These are phyloP conservation scores for Crithidia expoeki DNA, from an alignment of 208 protist genomes.

Conservation along the genomic window DNA sequence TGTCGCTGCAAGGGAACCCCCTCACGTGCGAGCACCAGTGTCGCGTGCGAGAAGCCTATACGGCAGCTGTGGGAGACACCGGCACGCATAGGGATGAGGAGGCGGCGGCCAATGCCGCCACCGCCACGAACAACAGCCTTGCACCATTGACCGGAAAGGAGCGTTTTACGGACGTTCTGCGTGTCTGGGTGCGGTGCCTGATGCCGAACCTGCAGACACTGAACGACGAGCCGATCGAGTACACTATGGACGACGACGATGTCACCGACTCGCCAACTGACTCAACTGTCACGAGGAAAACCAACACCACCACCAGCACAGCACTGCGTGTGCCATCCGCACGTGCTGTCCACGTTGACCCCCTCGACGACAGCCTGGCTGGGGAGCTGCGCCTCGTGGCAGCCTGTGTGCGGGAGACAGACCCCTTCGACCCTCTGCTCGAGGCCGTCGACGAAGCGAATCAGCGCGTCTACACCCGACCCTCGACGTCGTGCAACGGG, in stretches of 20 bases:
- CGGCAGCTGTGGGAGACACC: not conserved
- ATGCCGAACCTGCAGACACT: constrained; percentile 62
- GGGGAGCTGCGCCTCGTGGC: constrained; percentile 81
- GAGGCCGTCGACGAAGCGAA: constrained; percentile 51
- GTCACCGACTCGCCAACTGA: not conserved
- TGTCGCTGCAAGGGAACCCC: constrained; percentile 79
- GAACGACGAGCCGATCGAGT: constrained; percentile 28
- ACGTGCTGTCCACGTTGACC: constrained; percentile 51
- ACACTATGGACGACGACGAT: constrained; percentile 1
- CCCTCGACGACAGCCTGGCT: constrained; percentile 52
- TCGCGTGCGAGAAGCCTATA: constrained; percentile 26
- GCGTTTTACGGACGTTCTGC: constrained; percentile 31
- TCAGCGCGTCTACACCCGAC: constrained; percentile 53
- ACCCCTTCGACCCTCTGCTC: constrained; percentile 55
- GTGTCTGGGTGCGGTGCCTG: constrained; percentile 48
- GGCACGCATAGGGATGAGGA: constrained; percentile 4
- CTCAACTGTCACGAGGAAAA: not conserved
- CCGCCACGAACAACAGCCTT: not conserved
- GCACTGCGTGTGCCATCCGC: not conserved
- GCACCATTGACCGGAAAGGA: not conserved
- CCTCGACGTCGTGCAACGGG: constrained; percentile 65
- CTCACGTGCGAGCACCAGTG: constrained; percentile 30
- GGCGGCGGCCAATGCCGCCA: not conserved
- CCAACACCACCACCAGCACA: not conserved
- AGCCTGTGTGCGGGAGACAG: constrained; percentile 71